A percentile compares a stretch with the other conserved stretches of the same genome.
Conservation (phyloP, 1,139 yeast species). For the Pichia sp. region DNA sequence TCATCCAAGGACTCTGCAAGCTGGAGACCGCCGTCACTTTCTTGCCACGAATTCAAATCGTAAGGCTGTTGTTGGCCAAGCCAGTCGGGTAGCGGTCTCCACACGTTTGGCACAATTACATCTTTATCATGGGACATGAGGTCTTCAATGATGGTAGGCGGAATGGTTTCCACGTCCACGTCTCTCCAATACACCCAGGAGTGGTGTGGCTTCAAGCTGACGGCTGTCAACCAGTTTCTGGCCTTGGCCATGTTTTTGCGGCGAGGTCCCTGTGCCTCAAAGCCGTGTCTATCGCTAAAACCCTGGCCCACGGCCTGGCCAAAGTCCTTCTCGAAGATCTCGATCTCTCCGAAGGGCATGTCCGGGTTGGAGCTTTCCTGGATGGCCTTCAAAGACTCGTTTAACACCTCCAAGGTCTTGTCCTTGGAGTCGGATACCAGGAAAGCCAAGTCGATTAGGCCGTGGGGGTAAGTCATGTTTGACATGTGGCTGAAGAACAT, state of each 20-base stretch:
- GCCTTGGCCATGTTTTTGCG: conserved; percentile 87
- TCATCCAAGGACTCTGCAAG: conserved; percentile 65
- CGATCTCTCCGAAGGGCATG: conserved; percentile 52
- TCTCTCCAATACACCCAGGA: conserved; percentile 96
- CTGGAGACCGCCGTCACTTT: conserved; percentile 64
- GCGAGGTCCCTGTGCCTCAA: conserved; percentile 83
- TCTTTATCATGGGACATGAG: conserved; percentile 72
- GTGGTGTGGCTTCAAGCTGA: conserved; percentile 76
- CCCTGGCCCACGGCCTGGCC: conserved; percentile 89
- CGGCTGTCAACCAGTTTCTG: conserved; percentile 77
- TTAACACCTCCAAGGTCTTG: conserved; percentile 50
- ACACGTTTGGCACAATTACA: conserved; percentile 83
- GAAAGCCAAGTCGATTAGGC: conserved; percentile 54
- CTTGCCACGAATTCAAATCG: conserved; percentile 87
- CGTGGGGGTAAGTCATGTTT: conserved; percentile 55
- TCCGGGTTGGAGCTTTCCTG: conserved; percentile 41
- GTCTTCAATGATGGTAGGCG: conserved; percentile 73
- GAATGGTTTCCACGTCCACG: conserved; percentile 81
- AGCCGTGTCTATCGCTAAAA: conserved; percentile 84
- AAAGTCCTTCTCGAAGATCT: conserved; percentile 75
- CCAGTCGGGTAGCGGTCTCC: conserved; percentile 81
- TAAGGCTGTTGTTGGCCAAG: conserved; percentile 77
- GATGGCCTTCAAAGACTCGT: conserved; percentile 40
- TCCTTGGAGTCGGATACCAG: conserved; percentile 56
- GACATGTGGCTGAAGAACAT: conserved; percentile 57